Conservation (phyloP, 2,329 filamentous ascomycete species). For the Didymella exigua region DNA sequence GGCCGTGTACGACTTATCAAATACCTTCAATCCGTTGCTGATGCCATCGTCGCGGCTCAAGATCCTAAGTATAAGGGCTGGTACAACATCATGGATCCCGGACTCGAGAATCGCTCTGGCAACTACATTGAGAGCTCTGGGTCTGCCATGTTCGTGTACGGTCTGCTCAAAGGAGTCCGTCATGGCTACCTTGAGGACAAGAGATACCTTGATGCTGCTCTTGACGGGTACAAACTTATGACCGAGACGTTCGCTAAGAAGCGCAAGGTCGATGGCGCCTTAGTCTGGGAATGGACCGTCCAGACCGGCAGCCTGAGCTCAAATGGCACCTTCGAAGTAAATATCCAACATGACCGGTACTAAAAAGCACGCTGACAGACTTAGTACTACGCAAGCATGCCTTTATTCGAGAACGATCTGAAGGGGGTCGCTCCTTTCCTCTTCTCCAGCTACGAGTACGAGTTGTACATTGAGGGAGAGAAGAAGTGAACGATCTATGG, state of each 20-base stretch:
- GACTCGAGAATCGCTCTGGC: conserved; percentile 43
- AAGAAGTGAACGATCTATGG: background rate
- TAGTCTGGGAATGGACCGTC: conserved; percentile 18
- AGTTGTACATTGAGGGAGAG: conserved; percentile 18
- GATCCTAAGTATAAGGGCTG: conserved; percentile 52
- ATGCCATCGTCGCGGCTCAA: conserved; percentile 48
- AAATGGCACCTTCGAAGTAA: conserved; percentile 20
- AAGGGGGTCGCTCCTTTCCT: conserved; percentile 29
- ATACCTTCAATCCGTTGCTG: conserved; percentile 14
- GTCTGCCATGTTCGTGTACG: conserved; percentile 63
- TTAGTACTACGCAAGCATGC: conserved; percentile 29
- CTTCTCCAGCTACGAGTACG: conserved; percentile 29
- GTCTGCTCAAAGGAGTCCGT: conserved; percentile 52
- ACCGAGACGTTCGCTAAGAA: conserved; percentile 16
- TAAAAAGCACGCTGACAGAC: background rate
- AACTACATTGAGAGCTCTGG: conserved; percentile 67
- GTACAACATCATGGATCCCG: conserved; percentile 62
- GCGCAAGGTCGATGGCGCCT: conserved; percentile 11
- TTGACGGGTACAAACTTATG: conserved; percentile 17
- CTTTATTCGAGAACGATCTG: conserved; percentile 27
- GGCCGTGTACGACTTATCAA: conserved; percentile 36
- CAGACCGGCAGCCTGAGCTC: conserved; percentile 21
- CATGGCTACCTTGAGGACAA: conserved; percentile 14
- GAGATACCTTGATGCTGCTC: conserved; percentile 15
- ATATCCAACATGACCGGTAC: background rate